Percentiles rank a stretch among this genome's conserved stretches.
Conservation (phyloP, 768 basidiomycete genomes). For the Russula griseocarnosa region DNA sequence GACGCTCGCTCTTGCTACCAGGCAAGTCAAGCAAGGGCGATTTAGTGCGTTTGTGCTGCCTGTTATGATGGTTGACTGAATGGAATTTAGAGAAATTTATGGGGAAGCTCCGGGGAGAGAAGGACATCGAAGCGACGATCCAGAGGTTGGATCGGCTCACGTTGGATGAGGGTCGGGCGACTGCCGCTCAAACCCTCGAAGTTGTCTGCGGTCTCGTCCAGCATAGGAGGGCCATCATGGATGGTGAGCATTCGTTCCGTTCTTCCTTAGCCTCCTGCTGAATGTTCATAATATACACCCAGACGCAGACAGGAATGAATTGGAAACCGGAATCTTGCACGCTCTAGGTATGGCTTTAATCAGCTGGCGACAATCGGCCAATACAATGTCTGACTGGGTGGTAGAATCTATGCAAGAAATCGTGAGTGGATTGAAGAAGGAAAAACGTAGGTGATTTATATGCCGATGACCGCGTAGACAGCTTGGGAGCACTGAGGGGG, state of each 20-base stretch:
- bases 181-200: conserved; percentile 4
- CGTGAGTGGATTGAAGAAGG: no score
- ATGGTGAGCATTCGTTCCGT: not conserved
- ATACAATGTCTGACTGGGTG: no score
- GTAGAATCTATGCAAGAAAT: no score
- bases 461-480: no score
- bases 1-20: conserved; percentile 2
- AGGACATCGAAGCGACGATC: not conserved
- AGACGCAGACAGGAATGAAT: no score
- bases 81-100: conserved; percentile 4
- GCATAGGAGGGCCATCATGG: not conserved
- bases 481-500: no score
- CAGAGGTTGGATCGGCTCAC: conserved; percentile 5
- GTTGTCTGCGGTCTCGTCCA: conserved; percentile 1
- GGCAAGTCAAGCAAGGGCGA: conserved; percentile 1
- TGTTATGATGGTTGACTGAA: not conserved
- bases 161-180: conserved; percentile 1
- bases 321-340: no score
- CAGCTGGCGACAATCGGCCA: no score
- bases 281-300: no score
- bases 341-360: no score
- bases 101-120: conserved; percentile 10
- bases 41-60: not conserved
- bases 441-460: no score
- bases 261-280: no score